A percentile compares a stretch with the other conserved stretches of the same genome.
Evolutionary conservation across 129 eudicot species (phyloP).

Genomic region (Glebionis coronaria): DNA sequence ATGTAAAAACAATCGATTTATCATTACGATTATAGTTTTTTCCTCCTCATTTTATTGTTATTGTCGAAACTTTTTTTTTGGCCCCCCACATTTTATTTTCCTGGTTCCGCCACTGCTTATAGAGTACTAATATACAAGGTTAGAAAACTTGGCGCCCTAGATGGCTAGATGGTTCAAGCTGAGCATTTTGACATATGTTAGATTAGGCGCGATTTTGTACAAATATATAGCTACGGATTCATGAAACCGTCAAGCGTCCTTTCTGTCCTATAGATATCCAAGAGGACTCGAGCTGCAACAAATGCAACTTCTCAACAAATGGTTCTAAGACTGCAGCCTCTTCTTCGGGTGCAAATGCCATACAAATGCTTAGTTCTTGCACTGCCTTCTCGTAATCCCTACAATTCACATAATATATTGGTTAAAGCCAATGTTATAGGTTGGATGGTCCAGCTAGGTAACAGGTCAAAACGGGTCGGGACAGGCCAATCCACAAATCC

Average conservation of each 20-base stretch:
- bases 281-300: constrained; percentile 65
- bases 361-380: constrained; percentile 95
- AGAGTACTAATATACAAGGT: background rate
- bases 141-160: background rate
- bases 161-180: constrained; percentile 2
- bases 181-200: background rate
- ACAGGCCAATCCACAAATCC: background rate
- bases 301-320: constrained; percentile 83
- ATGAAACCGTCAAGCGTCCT: constrained; percentile 50
- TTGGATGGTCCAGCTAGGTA: background rate
- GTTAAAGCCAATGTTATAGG: background rate
- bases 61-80: too few species aligned
- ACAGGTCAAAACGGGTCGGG: background rate
- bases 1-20: too few species aligned
- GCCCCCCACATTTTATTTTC: too few species aligned
- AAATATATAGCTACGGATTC: constrained; percentile 19
- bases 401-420: constrained; percentile 7
- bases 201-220: constrained; percentile 1
- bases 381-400: constrained; percentile 85
- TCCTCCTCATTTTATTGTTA: too few species aligned
- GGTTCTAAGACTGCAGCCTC: constrained; percentile 80
- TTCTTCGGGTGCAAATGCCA: constrained; percentile 97
- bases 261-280: constrained; percentile 67
- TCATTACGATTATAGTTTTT: too few species aligned
- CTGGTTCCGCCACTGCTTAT: too few species aligned